Conservation (phyloP, 1,284 basidiomycete genomes). For the Ceratobasidium sp. region DNA sequence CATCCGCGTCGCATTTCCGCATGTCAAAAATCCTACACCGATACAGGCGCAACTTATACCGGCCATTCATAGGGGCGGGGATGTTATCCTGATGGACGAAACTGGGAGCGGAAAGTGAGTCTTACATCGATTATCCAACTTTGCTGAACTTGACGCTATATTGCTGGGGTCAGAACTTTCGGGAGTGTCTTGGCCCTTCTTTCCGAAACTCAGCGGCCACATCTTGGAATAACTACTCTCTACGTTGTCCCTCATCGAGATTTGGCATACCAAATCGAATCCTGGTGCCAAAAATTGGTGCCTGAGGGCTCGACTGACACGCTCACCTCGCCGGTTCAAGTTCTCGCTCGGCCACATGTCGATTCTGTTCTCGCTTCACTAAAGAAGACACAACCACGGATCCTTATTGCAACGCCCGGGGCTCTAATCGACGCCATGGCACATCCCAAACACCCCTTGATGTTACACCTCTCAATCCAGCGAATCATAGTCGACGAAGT, state of each 20-base stretch:
- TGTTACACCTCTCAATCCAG: constrained; percentile 55
- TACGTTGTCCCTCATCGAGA: constrained; percentile 81
- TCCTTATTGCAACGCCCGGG: constrained; percentile 78
- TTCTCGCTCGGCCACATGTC: constrained; percentile 39
- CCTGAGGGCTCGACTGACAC: constrained; percentile 51
- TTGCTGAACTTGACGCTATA: constrained; percentile 1
- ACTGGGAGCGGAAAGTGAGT: constrained; percentile 83
- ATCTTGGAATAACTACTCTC: constrained; percentile 62
- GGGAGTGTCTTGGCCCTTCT: constrained; percentile 74
- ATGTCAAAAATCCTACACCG: constrained; percentile 68
- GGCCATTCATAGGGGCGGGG: constrained; percentile 64
- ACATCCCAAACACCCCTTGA: constrained; percentile 62
- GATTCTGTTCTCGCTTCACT: constrained; percentile 54
- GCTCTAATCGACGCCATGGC: constrained; percentile 69
- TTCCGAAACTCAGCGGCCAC: constrained; percentile 62
- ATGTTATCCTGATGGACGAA: constrained; percentile 73
- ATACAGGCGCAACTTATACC: constrained; percentile 72
- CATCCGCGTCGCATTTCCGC: constrained; percentile 67
- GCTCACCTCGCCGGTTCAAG: constrained; percentile 51
- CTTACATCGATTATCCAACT: neutral
- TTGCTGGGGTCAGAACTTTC: constrained; percentile 69
- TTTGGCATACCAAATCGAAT: constrained; percentile 73
- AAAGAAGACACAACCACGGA: constrained; percentile 64
- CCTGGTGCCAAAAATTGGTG: constrained; percentile 73
- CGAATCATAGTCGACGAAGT: constrained; percentile 78